Conservation (phyloP, 1,284 basidiomycete genomes). For the Microbotryum silenes-acaulis region DNA sequence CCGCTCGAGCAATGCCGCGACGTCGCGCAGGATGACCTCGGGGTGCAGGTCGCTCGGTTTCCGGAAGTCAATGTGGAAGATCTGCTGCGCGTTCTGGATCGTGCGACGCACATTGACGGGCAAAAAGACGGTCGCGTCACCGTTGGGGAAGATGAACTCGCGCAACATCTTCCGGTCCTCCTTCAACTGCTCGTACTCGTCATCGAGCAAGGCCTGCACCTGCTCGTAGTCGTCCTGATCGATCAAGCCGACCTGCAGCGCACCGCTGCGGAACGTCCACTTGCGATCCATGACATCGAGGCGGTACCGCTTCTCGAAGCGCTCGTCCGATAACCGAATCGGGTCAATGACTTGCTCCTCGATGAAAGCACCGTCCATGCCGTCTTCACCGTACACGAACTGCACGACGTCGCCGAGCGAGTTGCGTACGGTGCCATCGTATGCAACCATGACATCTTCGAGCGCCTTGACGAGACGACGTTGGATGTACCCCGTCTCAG, state of each 20-base stretch:
- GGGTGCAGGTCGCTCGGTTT: constrained; percentile 91
- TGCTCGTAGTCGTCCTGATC: constrained; percentile 65
- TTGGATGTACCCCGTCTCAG: constrained; percentile 98
- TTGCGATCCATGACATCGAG: constrained; percentile 80
- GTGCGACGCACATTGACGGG: constrained; percentile 93
- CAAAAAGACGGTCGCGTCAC: constrained; percentile 67
- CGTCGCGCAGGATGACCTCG: constrained; percentile 70
- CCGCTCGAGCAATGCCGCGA: constrained; percentile 61
- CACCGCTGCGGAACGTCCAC: constrained; percentile 49
- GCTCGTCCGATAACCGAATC: constrained; percentile 69
- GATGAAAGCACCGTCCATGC: constrained; percentile 96
- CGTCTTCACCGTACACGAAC: constrained; percentile 96
- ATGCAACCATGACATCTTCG: constrained; percentile 95
- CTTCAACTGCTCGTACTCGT: constrained; percentile 70
- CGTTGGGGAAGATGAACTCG: constrained; percentile 64
- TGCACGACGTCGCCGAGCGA: constrained; percentile 92
- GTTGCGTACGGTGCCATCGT: constrained; percentile 96
- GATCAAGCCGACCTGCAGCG: constrained; percentile 88
- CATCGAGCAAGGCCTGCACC: constrained; percentile 81
- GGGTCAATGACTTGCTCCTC: constrained; percentile 91
- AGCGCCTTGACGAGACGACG: constrained; percentile 95
- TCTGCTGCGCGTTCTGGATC: constrained; percentile 89
- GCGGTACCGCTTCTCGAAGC: constrained; percentile 83
- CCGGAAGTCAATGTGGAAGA: constrained; percentile 92
- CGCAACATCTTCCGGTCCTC: constrained; percentile 72